A percentile compares a stretch with the other conserved stretches of the same genome.
These are phyloP conservation scores for Fistulina hepatica DNA, from an alignment of 1,284 basidiomycete genomes.

Conservation along the genomic window DNA sequence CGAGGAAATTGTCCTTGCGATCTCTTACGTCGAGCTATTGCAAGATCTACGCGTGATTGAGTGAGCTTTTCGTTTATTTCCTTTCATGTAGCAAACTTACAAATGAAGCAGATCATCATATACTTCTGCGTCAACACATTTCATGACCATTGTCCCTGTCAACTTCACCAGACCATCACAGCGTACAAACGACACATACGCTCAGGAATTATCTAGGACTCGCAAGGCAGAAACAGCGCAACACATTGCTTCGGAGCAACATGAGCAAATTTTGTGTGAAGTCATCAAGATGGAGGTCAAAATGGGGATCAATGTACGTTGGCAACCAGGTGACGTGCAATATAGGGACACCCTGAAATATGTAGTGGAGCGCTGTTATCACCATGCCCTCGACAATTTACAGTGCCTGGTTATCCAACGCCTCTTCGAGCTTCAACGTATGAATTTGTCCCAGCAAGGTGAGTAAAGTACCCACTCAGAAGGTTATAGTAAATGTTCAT, in stretches of 20 bases:
- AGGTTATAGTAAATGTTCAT: slow-evolving; percentile 8
- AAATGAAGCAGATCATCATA: slow-evolving; percentile 1
- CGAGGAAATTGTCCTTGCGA: slow-evolving; percentile 13
- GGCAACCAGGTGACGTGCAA: neutral
- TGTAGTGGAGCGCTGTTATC: neutral
- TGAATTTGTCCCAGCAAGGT: neutral
- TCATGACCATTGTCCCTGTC: slow-evolving; percentile 2
- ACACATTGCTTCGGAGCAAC: neutral
- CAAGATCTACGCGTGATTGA: slow-evolving; percentile 9
- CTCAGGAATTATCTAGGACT: too few species aligned
- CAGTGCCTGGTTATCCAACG: neutral
- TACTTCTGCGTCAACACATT: neutral
- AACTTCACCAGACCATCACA: neutral
- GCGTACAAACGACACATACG: too few species aligned
- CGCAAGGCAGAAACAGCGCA: neutral
- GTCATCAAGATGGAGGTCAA: neutral
- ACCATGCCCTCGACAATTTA: neutral
- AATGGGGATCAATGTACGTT: neutral
- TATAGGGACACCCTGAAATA: neutral
- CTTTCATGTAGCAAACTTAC: neutral
- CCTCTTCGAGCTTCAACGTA: neutral
- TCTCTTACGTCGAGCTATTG: slow-evolving; percentile 17
- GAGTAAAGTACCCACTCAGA: slow-evolving; percentile 6
- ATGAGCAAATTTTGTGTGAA: neutral
- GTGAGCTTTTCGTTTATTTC: slow-evolving; percentile 11